Conservation (phyloP, 2,329 filamentous ascomycete species). For the Rhexocercosporidium sp. region DNA sequence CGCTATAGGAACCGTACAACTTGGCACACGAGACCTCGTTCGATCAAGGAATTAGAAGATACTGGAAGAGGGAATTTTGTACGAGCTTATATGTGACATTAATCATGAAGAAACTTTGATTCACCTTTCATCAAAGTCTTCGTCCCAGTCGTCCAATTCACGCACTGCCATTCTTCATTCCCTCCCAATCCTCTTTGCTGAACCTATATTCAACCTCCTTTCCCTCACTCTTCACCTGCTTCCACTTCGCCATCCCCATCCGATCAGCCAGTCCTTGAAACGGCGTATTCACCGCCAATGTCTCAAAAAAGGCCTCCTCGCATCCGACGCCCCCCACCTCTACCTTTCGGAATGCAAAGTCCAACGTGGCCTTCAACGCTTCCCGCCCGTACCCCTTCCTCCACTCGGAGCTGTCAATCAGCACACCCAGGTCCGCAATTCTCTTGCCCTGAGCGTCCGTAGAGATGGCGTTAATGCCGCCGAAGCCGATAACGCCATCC, state of each 20-base stretch:
- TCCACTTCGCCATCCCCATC: not conserved
- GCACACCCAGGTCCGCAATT: not conserved
- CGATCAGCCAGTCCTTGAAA: not conserved
- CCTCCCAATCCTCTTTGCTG: not conserved
- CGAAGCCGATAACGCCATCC: not conserved
- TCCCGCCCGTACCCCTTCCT: not conserved
- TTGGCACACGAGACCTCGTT: too few relatives aligned
- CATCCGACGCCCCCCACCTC: not conserved
- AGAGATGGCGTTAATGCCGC: not conserved
- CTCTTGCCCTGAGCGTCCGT: not conserved
- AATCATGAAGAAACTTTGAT: not conserved
- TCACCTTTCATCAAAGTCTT: not conserved
- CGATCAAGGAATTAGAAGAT: too few relatives aligned
- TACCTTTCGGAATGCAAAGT: not conserved
- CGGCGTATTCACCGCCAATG: not conserved
- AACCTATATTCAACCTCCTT: not conserved
- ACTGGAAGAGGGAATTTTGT: too few relatives aligned
- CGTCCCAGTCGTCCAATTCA: not conserved
- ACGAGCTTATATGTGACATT: too few relatives aligned
- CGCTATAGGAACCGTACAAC: too few relatives aligned
- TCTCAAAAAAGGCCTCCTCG: not conserved
- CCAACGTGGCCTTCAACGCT: not conserved
- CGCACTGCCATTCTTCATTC: not conserved
- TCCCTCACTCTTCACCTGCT: not conserved
- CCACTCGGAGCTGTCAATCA: not conserved